These are phyloP conservation scores for Globisporangium irregulare DNA, from an alignment of 352 stramenopile genomes.

Conservation along the genomic window DNA sequence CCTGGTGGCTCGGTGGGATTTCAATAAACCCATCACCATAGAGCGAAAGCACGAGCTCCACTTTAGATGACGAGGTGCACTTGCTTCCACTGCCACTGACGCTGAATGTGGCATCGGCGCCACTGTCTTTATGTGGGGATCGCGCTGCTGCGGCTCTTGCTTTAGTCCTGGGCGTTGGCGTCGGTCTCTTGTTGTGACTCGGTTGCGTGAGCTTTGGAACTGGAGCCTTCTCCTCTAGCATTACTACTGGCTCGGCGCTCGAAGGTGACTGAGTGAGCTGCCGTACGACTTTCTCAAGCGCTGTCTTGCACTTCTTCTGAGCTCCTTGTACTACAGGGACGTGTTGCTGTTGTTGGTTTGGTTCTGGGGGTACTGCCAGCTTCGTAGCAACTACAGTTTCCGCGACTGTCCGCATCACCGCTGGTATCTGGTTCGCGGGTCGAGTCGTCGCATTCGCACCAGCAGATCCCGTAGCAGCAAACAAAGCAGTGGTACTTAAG, in stretches of 20 bases:
- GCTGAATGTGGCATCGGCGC: not conserved
- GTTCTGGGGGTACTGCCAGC: not conserved
- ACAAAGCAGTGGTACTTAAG: too few species aligned
- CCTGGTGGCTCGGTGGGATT: slow-evolving; percentile 17
- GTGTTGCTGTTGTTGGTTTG: not conserved
- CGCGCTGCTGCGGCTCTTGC: not conserved
- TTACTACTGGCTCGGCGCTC: not conserved
- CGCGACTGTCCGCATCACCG: not conserved
- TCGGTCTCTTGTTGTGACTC: not conserved
- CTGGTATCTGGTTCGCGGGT: not conserved
- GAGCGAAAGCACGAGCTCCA: slow-evolving; percentile 32
- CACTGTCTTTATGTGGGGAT: not conserved
- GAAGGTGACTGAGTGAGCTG: not conserved
- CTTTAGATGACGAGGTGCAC: not conserved
- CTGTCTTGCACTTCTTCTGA: not conserved
- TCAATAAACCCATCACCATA: slow-evolving; percentile 58
- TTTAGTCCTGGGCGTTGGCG: not conserved
- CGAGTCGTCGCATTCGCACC: too few species aligned
- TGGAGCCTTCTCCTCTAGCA: not conserved
- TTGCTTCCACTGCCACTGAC: not conserved
- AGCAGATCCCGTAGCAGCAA: not conserved
- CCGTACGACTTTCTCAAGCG: not conserved
- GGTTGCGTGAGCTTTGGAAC: not conserved
- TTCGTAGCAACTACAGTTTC: not conserved
- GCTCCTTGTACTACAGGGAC: too few species aligned